Evolutionary conservation across 1,139 yeast species (phyloP), one percentile per base, ranked within the genome.

Genomic region (Kodamaea ohmeri): DNA sequence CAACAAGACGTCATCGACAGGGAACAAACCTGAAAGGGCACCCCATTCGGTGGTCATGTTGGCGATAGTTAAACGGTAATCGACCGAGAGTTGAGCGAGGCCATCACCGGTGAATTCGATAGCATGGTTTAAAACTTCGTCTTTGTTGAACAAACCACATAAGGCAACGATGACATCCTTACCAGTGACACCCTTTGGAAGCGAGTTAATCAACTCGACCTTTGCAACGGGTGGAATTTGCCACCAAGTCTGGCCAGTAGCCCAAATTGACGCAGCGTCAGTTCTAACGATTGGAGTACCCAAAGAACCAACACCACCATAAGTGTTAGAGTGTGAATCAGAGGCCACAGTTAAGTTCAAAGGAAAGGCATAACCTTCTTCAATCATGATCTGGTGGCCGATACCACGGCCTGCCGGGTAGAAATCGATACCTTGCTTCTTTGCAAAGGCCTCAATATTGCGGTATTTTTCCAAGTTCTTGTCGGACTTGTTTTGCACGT

Each of bases 31-130:
- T 4, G 96, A 85, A 12, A 92, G 71, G 1, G 99, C 98, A 52
- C 99, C 99, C 99, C 99, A 92, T 65, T 92, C 99, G 29, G 99
- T 92, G 36, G 98, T 92, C 99, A 92, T 92, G 59, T 92, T 92
- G 40, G 98, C 98, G 50, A 92, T 90, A 16, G 98, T 92, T 49
- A 92, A 74, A 58, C 99, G 78, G 63, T 87, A 90, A 61, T 92
- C 99, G 30, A 92, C 78, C 1, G 96, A 73, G 43, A 92, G 71
- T 45, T 77, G 72, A 29, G 73, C 67, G 18, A 92, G 73, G 30
- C 92, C 94, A 43, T 85, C 95, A 40, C 97, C 98, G 6, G 83
- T 80, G 63, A 92, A 92, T 66, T 92, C 99, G 51, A 94, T 88
- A 15, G 98, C 97, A 61, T 92, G 99, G 63, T 92, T 92, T 51